Evolutionary conservation across 1,284 basidiomycete species (phyloP), one percentile per base, ranked within the genome.

Genomic region (Wallemia ichthyophaga): DNA sequence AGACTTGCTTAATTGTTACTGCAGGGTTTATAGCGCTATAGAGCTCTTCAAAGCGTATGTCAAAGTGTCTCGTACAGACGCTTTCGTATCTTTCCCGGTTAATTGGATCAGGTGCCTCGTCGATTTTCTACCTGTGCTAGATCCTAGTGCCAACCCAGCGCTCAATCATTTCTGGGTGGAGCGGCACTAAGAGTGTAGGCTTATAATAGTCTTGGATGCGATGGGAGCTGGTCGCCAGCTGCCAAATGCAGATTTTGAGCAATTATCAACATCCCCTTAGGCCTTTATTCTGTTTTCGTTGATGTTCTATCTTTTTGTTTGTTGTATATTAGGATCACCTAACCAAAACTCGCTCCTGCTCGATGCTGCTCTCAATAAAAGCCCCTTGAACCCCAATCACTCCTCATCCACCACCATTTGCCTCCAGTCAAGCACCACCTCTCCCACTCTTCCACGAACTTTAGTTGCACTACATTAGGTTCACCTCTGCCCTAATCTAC

Each of bases 391-490:
- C 63, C n/a, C n/a, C n/a, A 21, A 69, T 66, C 57, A 7, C 28
- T 31, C 37, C 67, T 69, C 25, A 60, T 62, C 2, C 64, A 63
- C 1, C 62, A 64, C 7, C 63, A 61, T 11, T 21, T 59, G 2
- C 59, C 78, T 59, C 76, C 83, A 54, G 86, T 91, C 64, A 94
- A 94, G 69, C 84, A 92, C 64, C 85, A 91, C 13, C 76, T 98
- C 19, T 94, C 91, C n/a, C n/a, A n/a, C n/a, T n/a, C n/a, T n/a
- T n/a, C 25, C 78, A 86, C 64, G 92, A 98, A 70, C 74, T 98
- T 28, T 89, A 96, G 69, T 75, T 96, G 1, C 96, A 98, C 71
- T 96, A 95, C 66, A 82, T 84, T 1, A 80, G 92, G 1, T 78
- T 99, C 58, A 95, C 88, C 0, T 76, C 82, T 0, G 84, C 88